Conservation (phyloP, 495 filamentous ascomycete genomes). For the Massariosphaeria phaeospora region DNA sequence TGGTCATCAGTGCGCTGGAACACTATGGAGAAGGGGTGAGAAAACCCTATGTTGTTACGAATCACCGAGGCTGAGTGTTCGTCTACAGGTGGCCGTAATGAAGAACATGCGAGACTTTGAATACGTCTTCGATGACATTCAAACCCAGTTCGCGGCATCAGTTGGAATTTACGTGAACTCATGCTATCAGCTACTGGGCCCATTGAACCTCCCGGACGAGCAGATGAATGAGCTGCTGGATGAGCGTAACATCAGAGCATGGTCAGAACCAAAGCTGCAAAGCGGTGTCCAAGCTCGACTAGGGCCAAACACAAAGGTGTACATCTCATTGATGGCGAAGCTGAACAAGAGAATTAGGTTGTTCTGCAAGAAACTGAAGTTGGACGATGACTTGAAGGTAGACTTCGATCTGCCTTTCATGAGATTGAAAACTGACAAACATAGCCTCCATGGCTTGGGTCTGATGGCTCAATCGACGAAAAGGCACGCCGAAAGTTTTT, state of each 20-base stretch:
- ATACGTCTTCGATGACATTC: constrained; percentile 14
- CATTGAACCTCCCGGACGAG: constrained; percentile 14
- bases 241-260: constrained; percentile 22
- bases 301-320: constrained; percentile 23
- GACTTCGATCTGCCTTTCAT: background rate
- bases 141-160: constrained; percentile 3
- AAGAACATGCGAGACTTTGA: constrained; percentile 17
- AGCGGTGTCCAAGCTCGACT: constrained; percentile 29
- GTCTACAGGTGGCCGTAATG: constrained; percentile 10
- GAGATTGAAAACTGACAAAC: constrained; percentile 9
- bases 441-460: constrained; percentile 10
- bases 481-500: constrained; percentile 10
- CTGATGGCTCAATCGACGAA: constrained; percentile 2
- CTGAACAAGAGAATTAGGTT: constrained; percentile 16
- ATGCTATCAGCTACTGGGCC: constrained; percentile 32
- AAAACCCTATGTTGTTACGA: background rate
- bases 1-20: constrained; percentile 13
- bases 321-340: constrained; percentile 16
- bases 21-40: constrained; percentile 15
- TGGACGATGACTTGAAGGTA: constrained; percentile 8
- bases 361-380: constrained; percentile 29
- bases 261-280: constrained; percentile 26
- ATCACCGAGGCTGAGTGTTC: too few relatives aligned
- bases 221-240: constrained; percentile 29
- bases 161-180: constrained; percentile 13